phyloP scores from a whole-genome alignment of 768 basidiomycete genomes.

The Russula emetica region DNA sequence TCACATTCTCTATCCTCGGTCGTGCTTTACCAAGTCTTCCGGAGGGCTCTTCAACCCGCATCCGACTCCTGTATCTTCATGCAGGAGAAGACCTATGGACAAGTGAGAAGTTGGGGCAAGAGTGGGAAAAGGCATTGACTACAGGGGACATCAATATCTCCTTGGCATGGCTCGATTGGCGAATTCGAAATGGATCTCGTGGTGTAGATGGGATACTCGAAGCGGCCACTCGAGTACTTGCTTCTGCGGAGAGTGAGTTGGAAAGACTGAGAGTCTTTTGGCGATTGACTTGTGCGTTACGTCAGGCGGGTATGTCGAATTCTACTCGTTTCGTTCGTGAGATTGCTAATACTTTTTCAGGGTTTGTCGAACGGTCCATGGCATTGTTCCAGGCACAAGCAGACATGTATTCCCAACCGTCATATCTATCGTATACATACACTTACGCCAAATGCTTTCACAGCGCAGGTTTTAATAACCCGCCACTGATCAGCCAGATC shows the following conservation, averaged over 20 bases:
- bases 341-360: constrained; percentile 36
- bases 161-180: constrained; percentile 81
- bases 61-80: constrained; percentile 62
- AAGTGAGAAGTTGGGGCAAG: constrained; percentile 46
- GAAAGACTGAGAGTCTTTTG: constrained; percentile 61
- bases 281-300: constrained; percentile 59
- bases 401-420: constrained; percentile 57
- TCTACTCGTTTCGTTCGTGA: constrained; percentile 2
- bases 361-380: constrained; percentile 66
- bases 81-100: constrained; percentile 73
- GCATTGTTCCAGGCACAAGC: constrained; percentile 82
- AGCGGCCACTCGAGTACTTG: constrained; percentile 47
- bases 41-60: constrained; percentile 45
- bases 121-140: constrained; percentile 66
- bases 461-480: constrained; percentile 55
- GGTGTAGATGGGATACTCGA: constrained; percentile 52
- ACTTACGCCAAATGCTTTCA: background rate
- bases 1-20: constrained; percentile 59
- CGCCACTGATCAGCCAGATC: constrained; percentile 41
- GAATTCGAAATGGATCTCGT: constrained; percentile 44
- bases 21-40: constrained; percentile 59
- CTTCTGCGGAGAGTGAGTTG: constrained; percentile 45
- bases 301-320: constrained; percentile 55
- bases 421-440: background rate
- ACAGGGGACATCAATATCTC: constrained; percentile 55